Percentiles rank a stretch among this genome's conserved stretches.
phyloP scores from a whole-genome alignment of 2,329 filamentous ascomycete genomes.

The Escovopsis sp. region DNA sequence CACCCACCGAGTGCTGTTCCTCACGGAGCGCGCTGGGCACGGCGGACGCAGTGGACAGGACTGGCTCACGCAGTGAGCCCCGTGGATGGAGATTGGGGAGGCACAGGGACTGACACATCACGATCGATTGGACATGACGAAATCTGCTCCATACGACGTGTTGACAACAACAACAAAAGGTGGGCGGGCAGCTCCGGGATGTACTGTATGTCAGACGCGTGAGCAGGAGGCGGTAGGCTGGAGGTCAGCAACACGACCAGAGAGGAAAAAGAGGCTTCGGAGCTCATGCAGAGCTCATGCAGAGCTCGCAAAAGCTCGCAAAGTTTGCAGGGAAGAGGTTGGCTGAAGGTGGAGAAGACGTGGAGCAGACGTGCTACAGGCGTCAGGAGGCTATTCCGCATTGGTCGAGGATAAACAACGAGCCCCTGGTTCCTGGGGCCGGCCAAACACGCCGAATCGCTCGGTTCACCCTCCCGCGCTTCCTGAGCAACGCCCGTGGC shows the following conservation, averaged over 20 bases:
- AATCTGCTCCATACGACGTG: too few relatives aligned
- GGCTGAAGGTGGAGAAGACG: constrained; percentile 7
- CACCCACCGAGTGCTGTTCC: too few relatives aligned
- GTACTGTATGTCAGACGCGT: too few relatives aligned
- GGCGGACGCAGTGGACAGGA: not conserved
- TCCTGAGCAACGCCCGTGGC: not conserved
- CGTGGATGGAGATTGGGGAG: not conserved
- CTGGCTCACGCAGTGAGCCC: too few relatives aligned
- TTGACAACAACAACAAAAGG: too few relatives aligned
- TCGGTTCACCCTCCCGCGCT: constrained; percentile 12
- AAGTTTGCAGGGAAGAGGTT: constrained; percentile 6
- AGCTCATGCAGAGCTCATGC: not conserved
- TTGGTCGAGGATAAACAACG: constrained; percentile 14
- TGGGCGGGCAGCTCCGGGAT: too few relatives aligned
- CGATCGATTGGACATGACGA: too few relatives aligned
- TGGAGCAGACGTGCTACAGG: constrained; percentile 6
- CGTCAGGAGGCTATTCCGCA: constrained; percentile 10
- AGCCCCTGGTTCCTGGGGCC: constrained; percentile 5
- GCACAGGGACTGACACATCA: not conserved
- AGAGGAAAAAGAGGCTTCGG: constrained; percentile 2
- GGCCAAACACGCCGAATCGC: constrained; percentile 10
- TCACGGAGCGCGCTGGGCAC: constrained; percentile 5
- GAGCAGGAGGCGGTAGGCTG: too few relatives aligned
- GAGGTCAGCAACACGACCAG: constrained; percentile 2
- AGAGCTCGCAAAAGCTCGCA: constrained; percentile 6